A percentile compares a stretch with the other conserved stretches of the same genome.
Evolutionary conservation across 257 asterid species (phyloP).

Genomic region (Craterostigma plantagineum): DNA sequence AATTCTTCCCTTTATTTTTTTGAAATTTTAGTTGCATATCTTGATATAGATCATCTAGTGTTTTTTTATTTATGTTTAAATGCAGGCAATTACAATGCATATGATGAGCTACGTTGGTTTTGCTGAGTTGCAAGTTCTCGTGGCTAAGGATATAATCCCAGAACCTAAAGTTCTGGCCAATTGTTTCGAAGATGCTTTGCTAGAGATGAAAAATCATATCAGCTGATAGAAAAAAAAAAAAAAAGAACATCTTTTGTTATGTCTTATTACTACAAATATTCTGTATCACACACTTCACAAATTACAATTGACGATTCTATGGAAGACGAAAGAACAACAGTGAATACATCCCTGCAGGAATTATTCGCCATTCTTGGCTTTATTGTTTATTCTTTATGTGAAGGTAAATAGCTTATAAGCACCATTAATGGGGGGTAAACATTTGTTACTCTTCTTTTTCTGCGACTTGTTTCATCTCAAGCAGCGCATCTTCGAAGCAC

Average conservation of each 20-base stretch:
- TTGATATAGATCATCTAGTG: background rate
- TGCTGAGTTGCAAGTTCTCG: conserved; percentile 64
- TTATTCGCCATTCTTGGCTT: no score
- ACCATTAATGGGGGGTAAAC: no score
- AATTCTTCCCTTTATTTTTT: background rate
- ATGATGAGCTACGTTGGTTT: conserved; percentile 70
- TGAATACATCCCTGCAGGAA: no score
- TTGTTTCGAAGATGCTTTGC: conserved; percentile 54
- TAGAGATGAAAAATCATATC: conserved; percentile 42
- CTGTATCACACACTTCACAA: no score
- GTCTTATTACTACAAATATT: no score
- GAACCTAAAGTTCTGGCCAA: conserved; percentile 49
- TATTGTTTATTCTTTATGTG: no score
- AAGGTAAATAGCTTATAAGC: no score
- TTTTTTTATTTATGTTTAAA: background rate
- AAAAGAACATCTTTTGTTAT: no score
- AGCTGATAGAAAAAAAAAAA: no score
- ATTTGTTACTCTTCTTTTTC: no score
- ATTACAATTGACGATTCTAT: no score
- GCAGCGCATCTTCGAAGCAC: conserved; percentile 54
- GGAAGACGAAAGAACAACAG: no score
- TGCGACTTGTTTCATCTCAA: conserved; percentile 25
- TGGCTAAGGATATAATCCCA: conserved; percentile 65
- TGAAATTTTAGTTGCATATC: background rate
- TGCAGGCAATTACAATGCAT: conserved; percentile 73